phyloP scores from a whole-genome alignment of 441 rosid genomes.

The Mallotus japonicus region DNA sequence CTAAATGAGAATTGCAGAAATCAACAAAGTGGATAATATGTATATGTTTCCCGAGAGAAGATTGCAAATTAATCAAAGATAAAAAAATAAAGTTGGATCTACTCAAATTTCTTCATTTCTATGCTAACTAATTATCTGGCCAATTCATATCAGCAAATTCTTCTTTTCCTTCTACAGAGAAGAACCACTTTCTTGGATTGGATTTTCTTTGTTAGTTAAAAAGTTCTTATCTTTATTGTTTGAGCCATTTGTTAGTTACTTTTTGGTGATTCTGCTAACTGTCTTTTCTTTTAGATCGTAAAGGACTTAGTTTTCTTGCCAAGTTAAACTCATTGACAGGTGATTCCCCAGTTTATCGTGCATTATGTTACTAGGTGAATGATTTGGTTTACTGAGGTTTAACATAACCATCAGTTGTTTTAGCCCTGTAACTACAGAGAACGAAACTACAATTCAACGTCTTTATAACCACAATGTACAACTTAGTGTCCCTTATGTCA shows the following conservation, averaged over 20 bases:
- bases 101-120: neutral
- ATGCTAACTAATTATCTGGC: neutral
- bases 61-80: neutral
- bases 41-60: neutral
- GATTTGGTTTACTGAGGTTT: neutral
- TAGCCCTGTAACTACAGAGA: neutral
- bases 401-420: neutral
- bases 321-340: neutral
- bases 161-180: neutral
- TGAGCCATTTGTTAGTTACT: neutral
- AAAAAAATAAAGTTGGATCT: neutral
- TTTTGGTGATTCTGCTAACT: conserved; percentile 1
- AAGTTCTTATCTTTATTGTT: neutral
- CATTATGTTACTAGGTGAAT: neutral
- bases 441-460: neutral
- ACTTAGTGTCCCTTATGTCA: neutral
- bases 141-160: conserved; percentile 12
- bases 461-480: no score
- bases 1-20: neutral
- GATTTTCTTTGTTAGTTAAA: neutral
- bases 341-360: neutral
- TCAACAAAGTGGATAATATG: neutral
- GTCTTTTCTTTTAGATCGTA: neutral
- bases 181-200: neutral
- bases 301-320: neutral